A percentile compares a stretch with the other conserved stretches of the same genome.
phyloP scores from a whole-genome alignment of 768 basidiomycete species.

The Boletus pseudopeckii region DNA sequence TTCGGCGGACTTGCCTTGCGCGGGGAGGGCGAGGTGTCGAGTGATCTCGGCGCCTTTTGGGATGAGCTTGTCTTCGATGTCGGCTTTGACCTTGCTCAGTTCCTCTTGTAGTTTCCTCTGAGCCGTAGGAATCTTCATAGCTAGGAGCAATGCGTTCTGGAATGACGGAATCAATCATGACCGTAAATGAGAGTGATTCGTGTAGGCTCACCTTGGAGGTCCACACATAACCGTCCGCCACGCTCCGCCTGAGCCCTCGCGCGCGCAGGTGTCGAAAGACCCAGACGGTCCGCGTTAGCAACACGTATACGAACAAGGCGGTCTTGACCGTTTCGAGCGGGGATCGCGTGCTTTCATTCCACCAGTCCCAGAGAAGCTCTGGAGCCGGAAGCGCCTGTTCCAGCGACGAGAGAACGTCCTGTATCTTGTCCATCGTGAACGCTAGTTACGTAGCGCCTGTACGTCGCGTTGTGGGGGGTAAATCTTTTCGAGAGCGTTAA shows the following conservation, averaged over 20 bases:
- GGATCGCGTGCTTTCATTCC: slow-evolving; percentile 4
- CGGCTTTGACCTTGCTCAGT: slow-evolving; percentile 58
- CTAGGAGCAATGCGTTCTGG: slow-evolving; percentile 54
- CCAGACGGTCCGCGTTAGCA: slow-evolving; percentile 25
- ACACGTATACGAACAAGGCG: slow-evolving; percentile 33
- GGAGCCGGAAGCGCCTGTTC: slow-evolving; percentile 2
- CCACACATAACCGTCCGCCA: slow-evolving; percentile 28
- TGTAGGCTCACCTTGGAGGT: slow-evolving; percentile 19
- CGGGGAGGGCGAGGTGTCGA: slow-evolving; percentile 65
- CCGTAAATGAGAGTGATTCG: no score
- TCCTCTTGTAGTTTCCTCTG: slow-evolving; percentile 58
- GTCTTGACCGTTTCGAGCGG: slow-evolving; percentile 33
- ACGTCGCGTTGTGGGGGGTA: neutral
- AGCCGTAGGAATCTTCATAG: slow-evolving; percentile 59
- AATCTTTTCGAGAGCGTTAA: neutral
- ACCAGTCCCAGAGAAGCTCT: slow-evolving; percentile 15
- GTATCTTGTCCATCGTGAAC: slow-evolving; percentile 5
- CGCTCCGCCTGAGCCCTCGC: slow-evolving; percentile 30
- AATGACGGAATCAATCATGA: neutral
- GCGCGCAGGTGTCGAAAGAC: slow-evolving; percentile 37
- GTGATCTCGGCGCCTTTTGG: slow-evolving; percentile 60
- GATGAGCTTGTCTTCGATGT: slow-evolving; percentile 66
- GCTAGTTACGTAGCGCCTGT: neutral
- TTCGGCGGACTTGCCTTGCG: slow-evolving; percentile 57
- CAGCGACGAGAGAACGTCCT: slow-evolving; percentile 7